A percentile compares a stretch with the other conserved stretches of the same genome.
phyloP scores from a whole-genome alignment of 2,329 filamentous ascomycete species.

The Fusarium musae region DNA sequence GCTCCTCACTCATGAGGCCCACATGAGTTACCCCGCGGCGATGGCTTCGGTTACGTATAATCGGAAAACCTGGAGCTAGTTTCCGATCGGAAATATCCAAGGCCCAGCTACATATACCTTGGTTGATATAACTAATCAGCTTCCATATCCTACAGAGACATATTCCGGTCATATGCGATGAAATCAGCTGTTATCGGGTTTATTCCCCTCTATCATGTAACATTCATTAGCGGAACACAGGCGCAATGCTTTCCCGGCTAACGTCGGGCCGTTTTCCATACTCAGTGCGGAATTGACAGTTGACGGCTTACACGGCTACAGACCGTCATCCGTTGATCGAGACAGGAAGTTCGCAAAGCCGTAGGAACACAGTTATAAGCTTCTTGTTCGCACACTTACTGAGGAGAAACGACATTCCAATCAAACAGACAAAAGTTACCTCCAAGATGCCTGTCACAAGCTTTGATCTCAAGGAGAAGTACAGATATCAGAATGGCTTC shows the following conservation, averaged over 20 bases:
- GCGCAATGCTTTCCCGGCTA: slow-evolving; percentile 41
- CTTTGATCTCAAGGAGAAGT: slow-evolving; percentile 65
- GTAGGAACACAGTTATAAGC: slow-evolving; percentile 36
- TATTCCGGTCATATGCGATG: slow-evolving; percentile 17
- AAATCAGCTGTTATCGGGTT: neutral
- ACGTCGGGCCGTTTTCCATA: slow-evolving; percentile 43
- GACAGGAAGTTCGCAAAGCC: slow-evolving; percentile 24
- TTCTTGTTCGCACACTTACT: slow-evolving; percentile 24
- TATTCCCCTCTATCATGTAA: neutral
- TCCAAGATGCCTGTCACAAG: slow-evolving; percentile 61
- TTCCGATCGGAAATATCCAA: neutral
- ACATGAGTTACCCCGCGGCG: slow-evolving; percentile 18
- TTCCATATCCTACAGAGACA: neutral
- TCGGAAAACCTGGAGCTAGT: neutral
- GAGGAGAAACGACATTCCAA: neutral
- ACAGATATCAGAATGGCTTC: slow-evolving; percentile 84
- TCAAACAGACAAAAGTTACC: neutral
- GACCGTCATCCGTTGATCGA: slow-evolving; percentile 37
- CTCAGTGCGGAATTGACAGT: slow-evolving; percentile 41
- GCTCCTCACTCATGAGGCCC: neutral
- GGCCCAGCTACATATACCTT: neutral
- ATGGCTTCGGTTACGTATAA: slow-evolving; percentile 10
- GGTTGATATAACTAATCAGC: neutral
- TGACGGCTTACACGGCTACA: slow-evolving; percentile 37
- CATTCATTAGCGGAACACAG: slow-evolving; percentile 38